Evolutionary conservation across 805 yeast genomes (phyloP), one percentile per base, ranked within the genome.

Genomic region (Lipomyces lipofer): DNA sequence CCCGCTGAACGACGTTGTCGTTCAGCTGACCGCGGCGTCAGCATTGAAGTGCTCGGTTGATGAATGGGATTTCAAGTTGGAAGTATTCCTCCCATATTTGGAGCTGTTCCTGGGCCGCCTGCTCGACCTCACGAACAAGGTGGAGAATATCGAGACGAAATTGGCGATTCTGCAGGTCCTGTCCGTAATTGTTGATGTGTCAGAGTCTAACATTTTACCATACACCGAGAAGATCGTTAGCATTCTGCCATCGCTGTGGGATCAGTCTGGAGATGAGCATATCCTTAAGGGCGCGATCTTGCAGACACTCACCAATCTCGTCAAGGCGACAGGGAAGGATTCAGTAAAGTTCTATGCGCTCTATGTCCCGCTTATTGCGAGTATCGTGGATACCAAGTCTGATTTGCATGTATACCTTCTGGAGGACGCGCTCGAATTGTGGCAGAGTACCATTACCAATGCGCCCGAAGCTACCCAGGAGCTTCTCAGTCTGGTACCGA

Each of bases 371-470:
- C 71, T 88, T 54, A 75, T 90, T 24, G 71, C 73, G 10, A 70
- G 74, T 6, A 79, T 85, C 44, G 84, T 94, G 64, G 82, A 87
- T 60, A 78, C 83, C 1, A 73, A 74, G 19, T 79, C 89, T 0
- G 77, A 77, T 21, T 75, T 72, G 49, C 78, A 80, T 55, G 71
- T 79, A 1, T 73, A 87, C 49, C 68, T 91, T 8, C 77, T 85
- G 17, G 97, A 91, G 66, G 97, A 91, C 71, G 96, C 95, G 0
- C 82, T 80, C 65, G 95, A 88, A 52, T 73, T 91, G 39, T 89
- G 96, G 96, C 73, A 79, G n/a, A 75, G 84, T 1, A 48, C 86
- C 81, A 51, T 54, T 21, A 39, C 39, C 58, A 82, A 83, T 57
- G 78, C 79, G 49, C 87, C 92, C 0, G 36, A 62, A 3, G 56